Base-by-base conservation (phyloP, 2,329 filamentous ascomycete species). In the Scedosporium dehoogii region DNA sequence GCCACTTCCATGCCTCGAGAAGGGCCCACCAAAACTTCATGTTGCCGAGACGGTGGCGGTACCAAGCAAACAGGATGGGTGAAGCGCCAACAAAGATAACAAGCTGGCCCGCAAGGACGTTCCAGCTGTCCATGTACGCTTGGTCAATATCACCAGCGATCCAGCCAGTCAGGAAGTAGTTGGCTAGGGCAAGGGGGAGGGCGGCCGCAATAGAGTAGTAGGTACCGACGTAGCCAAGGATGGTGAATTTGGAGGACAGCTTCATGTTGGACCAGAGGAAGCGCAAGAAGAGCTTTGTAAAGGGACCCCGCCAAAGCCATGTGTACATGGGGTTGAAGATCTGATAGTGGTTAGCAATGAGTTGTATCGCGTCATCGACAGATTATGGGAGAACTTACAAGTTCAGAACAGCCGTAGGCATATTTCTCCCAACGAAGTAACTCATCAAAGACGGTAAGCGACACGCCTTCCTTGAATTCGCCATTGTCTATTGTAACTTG, bases 341-440 rank as follows among this genome's bases (percentile, higher is more conserved):
- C 44, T 48, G 10, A 48, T 10, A 21, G 6, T n/a, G n/a, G 9
- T 48, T 21, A 48, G 44, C 16, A 9, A 7, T 3, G 4, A 0
- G 44, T 4, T 10, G 16, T 48, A 12, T 21, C 7, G 44, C 6
- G 7, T n/a, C 10, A 38, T 33, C 29, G n/a, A 48, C 3, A 12
- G 6, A 18, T 2, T n/a, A 10, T 18, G 80, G n/a, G 6, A 21
- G 16, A 12, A 48, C 44, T 21, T 48, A 48, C 44, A 63, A 93
- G 79, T 76, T 92, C 90, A 72, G 89, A 90, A 75, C 90, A 92
- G 44, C 90, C 89, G 69, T 91, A 92, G 3, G 90, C 90, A 71
- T 92, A 92, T 74, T 93, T 93, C 71, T 93, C 90, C 90, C 90
- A 93, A 63, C 90, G 87, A 1, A 89, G 87, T 64, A 93, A 79